phyloP scores from a whole-genome alignment of 1,284 basidiomycete species.

The Melampsora americana region DNA sequence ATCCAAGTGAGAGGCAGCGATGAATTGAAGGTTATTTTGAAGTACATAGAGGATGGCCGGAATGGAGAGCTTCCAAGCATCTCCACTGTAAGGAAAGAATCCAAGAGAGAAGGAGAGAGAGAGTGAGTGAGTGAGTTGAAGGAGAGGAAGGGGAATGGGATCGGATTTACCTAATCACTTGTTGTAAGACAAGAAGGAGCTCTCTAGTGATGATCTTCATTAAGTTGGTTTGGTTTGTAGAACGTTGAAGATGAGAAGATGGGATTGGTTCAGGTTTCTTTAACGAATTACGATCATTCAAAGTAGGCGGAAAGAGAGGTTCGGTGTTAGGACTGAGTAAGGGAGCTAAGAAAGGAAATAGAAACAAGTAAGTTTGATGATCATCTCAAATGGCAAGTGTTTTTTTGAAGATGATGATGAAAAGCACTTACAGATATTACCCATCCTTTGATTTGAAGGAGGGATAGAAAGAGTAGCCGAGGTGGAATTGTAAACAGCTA shows the following conservation, averaged over 20 bases:
- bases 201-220: background rate
- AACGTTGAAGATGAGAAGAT: too few species aligned
- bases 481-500: constrained; percentile 59
- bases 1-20: constrained; percentile 85
- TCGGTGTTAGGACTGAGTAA: constrained; percentile 1
- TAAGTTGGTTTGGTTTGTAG: background rate
- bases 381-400: background rate
- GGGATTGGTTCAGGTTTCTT: background rate
- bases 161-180: background rate
- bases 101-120: background rate
- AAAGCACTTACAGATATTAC: constrained; percentile 3
- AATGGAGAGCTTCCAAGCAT: constrained; percentile 95
- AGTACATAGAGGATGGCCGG: constrained; percentile 93
- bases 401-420: background rate
- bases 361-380: background rate
- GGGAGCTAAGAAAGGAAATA: background rate
- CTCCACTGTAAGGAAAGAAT: constrained; percentile 66
- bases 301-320: constrained; percentile 7
- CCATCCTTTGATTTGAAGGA: background rate
- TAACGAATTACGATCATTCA: background rate
- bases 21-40: constrained; percentile 94
- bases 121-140: background rate
- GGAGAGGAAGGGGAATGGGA: background rate
- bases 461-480: background rate
- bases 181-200: background rate